Percentiles rank a stretch among this genome's conserved stretches.
Conservation (phyloP, 208 protist genomes). For the Polymyxa betae region DNA sequence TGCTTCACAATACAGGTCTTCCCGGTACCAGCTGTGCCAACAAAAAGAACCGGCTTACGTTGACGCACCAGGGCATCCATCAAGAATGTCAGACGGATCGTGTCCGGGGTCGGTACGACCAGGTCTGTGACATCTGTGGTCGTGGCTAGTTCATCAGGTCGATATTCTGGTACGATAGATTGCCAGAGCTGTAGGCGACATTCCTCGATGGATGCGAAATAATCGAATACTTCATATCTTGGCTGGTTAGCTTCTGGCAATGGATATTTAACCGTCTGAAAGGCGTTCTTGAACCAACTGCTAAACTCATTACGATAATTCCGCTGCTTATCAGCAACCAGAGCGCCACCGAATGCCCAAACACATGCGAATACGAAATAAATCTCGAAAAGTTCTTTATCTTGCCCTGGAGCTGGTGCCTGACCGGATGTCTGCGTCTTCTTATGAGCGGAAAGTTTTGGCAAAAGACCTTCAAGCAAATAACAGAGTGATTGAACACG, state of each 20-base stretch:
- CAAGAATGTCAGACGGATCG: slow-evolving; percentile 89
- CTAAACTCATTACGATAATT: slow-evolving; percentile 87
- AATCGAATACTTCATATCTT: slow-evolving; percentile 55
- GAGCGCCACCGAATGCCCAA: slow-evolving; percentile 93
- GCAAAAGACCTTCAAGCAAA: slow-evolving; percentile 88
- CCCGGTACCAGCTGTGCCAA: slow-evolving; percentile 92
- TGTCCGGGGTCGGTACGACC: slow-evolving; percentile 90
- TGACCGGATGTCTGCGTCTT: slow-evolving; percentile 16
- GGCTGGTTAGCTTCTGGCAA: slow-evolving; percentile 56
- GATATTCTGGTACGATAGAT: slow-evolving; percentile 86
- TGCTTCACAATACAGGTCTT: slow-evolving; percentile 95
- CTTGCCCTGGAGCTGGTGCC: slow-evolving; percentile 42
- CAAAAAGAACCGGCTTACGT: slow-evolving; percentile 90
- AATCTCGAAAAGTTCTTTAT: slow-evolving; percentile 90
- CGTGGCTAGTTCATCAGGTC: slow-evolving; percentile 77
- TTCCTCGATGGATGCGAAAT: slow-evolving; percentile 58
- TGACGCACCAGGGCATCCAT: slow-evolving; percentile 89
- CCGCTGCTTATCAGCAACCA: slow-evolving; percentile 84
- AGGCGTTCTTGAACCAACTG: slow-evolving; percentile 68
- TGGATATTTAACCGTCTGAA: slow-evolving; percentile 58
- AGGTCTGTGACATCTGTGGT: slow-evolving; percentile 81
- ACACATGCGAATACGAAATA: slow-evolving; percentile 95
- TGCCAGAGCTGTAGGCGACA: slow-evolving; percentile 82
- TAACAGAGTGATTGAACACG: slow-evolving; percentile 93
- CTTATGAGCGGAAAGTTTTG: slow-evolving; percentile 53